Conservation (phyloP, 331 rosid species). For the Malus hybrid region DNA sequence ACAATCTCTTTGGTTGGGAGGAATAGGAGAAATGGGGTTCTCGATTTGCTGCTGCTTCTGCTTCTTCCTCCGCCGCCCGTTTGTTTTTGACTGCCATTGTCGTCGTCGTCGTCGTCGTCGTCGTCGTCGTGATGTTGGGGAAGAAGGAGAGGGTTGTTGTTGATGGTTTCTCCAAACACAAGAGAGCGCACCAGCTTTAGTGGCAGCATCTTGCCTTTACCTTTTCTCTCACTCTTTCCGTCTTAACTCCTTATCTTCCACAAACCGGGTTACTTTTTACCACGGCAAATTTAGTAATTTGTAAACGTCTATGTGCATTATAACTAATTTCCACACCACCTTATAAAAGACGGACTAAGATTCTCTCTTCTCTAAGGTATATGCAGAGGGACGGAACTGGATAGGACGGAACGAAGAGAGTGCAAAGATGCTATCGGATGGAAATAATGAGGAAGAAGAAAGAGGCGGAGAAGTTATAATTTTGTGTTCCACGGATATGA, state of each 20-base stretch:
- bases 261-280: not conserved
- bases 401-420: too few species aligned
- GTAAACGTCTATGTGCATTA: too few species aligned
- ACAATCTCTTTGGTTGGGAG: slow-evolving; percentile 58
- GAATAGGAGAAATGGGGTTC: slow-evolving; percentile 36
- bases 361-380: too few species aligned
- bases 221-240: not conserved
- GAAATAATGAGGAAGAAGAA: too few species aligned
- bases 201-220: slow-evolving; percentile 41
- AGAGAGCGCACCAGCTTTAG: slow-evolving; percentile 63
- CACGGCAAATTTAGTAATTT: too few species aligned
- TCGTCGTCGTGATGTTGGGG: slow-evolving; percentile 1
- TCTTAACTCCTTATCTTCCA: not conserved
- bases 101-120: not conserved
- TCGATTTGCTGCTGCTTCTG: slow-evolving; percentile 6
- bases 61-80: not conserved
- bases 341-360: too few species aligned
- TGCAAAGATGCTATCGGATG: too few species aligned
- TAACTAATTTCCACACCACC: too few species aligned
- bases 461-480: too few species aligned
- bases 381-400: too few species aligned
- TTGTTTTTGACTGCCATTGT: slow-evolving; percentile 1
- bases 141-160: slow-evolving; percentile 31
- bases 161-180: slow-evolving; percentile 45
- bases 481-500: too few species aligned